Evolutionary conservation across 2,329 filamentous ascomycete species (phyloP), one percentile per base, ranked within the genome.

Genomic region (Exserohilum rostratum): DNA sequence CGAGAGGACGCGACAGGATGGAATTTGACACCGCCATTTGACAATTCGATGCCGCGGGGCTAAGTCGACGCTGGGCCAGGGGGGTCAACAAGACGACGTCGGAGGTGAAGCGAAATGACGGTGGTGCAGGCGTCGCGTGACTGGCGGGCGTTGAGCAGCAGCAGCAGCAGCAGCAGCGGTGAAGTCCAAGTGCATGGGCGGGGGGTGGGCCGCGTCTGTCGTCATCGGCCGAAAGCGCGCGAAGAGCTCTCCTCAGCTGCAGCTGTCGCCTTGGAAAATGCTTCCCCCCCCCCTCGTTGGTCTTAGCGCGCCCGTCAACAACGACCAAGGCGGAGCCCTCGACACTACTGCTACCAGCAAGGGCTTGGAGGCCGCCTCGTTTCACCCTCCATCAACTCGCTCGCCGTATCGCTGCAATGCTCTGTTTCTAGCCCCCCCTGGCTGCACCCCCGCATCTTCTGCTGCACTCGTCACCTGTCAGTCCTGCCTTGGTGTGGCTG

Each of bases 1-100:
- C n/a, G n/a, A 31, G 40, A 38, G 30, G 3, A 9, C n/a, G 38
- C 42, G 22, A 4, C 4, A 22, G 31, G 43, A 55, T 55, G 47
- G 53, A 38, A 43, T 52, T 55, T 55, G 40, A 50, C 46, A 55
- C 52, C 34, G 47, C 52, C 50, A 31, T 55, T 55, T 46, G 25
- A 44, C 40, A 55, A 52, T 52, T 25, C 43, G 48, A 47, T 55
- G 18, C 31, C 27, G 25, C 43, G 35, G 25, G 40, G 27, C 12
- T 20, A 12, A 33, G 20, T 33, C 35, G 25, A 22, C 31, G 12
- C 7, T 27, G 33, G 10, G 22, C 44, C 3, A 18, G 31, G 25
- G 44, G 39, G 27, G 10, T n/a, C 22, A n/a, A n/a, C 22, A 25
- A 5, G 22, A 7, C 22, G 22, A 25, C 22, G 22, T 4, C 22